Evolutionary conservation across 345 rosid genomes (phyloP).

Genomic region (Erodium maritimum): DNA sequence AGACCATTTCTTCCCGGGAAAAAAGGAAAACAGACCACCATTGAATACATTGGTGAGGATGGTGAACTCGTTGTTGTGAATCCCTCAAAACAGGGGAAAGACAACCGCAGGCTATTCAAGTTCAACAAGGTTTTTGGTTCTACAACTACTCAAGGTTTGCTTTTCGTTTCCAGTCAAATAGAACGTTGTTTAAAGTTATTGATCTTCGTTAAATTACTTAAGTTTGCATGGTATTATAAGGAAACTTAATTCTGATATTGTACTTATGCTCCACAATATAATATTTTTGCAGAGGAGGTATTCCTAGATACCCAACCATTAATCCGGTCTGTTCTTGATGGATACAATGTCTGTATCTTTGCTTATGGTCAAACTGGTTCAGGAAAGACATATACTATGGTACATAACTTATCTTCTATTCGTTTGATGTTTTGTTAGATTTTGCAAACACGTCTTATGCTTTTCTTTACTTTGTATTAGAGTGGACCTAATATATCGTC

Average conservation of each 20-base stretch:
- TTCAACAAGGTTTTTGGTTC: constrained; percentile 72
- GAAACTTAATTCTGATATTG: neutral
- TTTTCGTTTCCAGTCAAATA: neutral
- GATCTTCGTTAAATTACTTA: constrained; percentile 1
- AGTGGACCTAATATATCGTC: constrained; percentile 63
- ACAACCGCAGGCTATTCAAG: constrained; percentile 52
- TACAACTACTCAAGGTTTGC: constrained; percentile 55
- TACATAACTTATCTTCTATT: constrained; percentile 14
- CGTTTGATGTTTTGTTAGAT: constrained; percentile 1
- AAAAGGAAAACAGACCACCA: constrained; percentile 46
- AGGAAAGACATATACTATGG: constrained; percentile 90
- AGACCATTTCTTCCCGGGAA: constrained; percentile 76
- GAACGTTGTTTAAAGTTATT: constrained; percentile 1
- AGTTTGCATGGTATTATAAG: neutral
- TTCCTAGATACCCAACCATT: constrained; percentile 70
- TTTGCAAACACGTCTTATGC: constrained; percentile 8
- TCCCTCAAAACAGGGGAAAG: constrained; percentile 67
- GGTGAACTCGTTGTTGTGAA: constrained; percentile 73
- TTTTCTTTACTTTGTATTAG: constrained; percentile 20
- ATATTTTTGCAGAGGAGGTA: constrained; percentile 51
- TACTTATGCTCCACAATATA: constrained; percentile 2
- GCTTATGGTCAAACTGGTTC: constrained; percentile 97
- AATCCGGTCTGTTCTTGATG: constrained; percentile 77
- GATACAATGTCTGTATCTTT: constrained; percentile 77
- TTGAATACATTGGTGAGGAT: constrained; percentile 62